Evolutionary conservation across 495 filamentous ascomycete species (phyloP).

Genomic region (Aspergillus heteromorphus): DNA sequence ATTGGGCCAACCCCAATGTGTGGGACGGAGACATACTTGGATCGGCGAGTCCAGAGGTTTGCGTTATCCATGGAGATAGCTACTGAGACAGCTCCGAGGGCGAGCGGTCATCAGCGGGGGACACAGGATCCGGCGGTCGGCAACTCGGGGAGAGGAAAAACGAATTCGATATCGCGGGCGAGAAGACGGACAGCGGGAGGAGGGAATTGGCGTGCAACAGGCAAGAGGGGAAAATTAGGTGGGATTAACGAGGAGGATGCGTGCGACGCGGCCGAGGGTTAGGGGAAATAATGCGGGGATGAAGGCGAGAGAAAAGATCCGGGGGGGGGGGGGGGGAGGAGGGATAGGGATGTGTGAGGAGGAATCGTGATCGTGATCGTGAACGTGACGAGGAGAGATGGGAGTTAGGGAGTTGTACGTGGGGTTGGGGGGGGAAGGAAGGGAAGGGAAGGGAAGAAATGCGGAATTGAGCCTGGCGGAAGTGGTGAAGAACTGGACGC

Average conservation of each 20-base stretch:
- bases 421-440: background rate
- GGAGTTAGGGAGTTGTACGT: background rate
- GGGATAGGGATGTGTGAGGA: conserved; percentile 10
- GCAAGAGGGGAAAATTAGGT: conserved; percentile 3
- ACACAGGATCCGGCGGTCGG: conserved; percentile 3
- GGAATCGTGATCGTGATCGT: conserved; percentile 23
- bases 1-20: conserved; percentile 11
- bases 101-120: conserved; percentile 34
- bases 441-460: conserved; percentile 1
- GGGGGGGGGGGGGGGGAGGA: conserved; percentile 21
- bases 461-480: conserved; percentile 2
- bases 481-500: background rate
- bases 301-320: conserved; percentile 15
- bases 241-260: conserved; percentile 7
- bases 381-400: conserved; percentile 12
- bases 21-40: conserved; percentile 60
- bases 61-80: conserved; percentile 56
- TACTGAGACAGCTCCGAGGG: conserved; percentile 36
- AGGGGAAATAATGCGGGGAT: conserved; percentile 10
- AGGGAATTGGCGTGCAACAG: background rate
- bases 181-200: conserved; percentile 7
- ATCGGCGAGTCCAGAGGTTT: conserved; percentile 84
- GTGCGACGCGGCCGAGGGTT: conserved; percentile 6
- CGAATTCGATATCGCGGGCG: conserved; percentile 1
- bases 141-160: background rate